These are phyloP conservation scores for Cladosporium sphaerospermum DNA, from an alignment of 2,329 filamentous ascomycete genomes.

Conservation along the genomic window DNA sequence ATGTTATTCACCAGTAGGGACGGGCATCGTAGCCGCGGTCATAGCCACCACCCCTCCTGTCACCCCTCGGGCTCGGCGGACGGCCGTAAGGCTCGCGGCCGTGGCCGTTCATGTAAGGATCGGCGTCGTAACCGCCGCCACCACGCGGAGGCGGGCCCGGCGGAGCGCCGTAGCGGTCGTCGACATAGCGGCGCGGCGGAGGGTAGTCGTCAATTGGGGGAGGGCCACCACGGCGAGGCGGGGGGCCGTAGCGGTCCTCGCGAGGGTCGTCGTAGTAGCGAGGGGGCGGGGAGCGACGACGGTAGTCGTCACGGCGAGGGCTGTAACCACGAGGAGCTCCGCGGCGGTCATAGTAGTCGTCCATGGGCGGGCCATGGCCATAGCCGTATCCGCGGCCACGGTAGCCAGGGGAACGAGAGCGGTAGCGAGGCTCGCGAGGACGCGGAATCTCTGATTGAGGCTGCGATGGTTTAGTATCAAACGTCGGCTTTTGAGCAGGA, in stretches of 20 bases:
- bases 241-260: slow-evolving; percentile 55
- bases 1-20: slow-evolving; percentile 17
- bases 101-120: slow-evolving; percentile 55
- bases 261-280: slow-evolving; percentile 84
- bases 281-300: slow-evolving; percentile 73
- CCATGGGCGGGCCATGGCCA: slow-evolving; percentile 51
- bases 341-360: slow-evolving; percentile 74
- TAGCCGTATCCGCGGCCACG: slow-evolving; percentile 50
- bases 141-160: slow-evolving; percentile 26
- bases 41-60: slow-evolving; percentile 24
- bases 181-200: slow-evolving; percentile 57
- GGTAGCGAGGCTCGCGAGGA: slow-evolving; percentile 54
- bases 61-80: slow-evolving; percentile 45
- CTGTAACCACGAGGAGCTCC: slow-evolving; percentile 74
- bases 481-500: not conserved
- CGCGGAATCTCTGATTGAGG: slow-evolving; percentile 62
- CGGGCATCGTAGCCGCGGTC: slow-evolving; percentile 24
- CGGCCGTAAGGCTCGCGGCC: slow-evolving; percentile 47
- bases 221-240: slow-evolving; percentile 53
- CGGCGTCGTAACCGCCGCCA: slow-evolving; percentile 48
- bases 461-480: slow-evolving; percentile 12
- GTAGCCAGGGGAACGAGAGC: slow-evolving; percentile 69
- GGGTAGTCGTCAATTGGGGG: slow-evolving; percentile 72
- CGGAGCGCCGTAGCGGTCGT: slow-evolving; percentile 61
- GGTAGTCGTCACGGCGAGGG: slow-evolving; percentile 76